phyloP scores from a whole-genome alignment of 306 rosid genomes.

The Medicago lupulina region DNA sequence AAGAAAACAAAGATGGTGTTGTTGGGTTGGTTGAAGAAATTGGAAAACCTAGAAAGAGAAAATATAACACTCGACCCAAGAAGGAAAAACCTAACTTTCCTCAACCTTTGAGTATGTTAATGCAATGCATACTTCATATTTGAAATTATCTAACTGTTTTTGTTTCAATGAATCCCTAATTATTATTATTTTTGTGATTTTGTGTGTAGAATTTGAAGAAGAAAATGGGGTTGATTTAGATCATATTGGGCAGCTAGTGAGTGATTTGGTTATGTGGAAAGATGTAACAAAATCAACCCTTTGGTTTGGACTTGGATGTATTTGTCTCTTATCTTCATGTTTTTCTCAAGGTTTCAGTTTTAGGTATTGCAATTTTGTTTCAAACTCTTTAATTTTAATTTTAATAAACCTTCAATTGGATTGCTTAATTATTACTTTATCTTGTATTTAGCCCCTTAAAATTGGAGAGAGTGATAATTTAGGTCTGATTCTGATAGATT shows the following conservation, averaged over 20 bases:
- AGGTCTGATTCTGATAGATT: not conserved
- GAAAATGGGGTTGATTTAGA: constrained; percentile 62
- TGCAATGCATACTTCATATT: not conserved
- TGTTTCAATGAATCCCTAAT: not conserved
- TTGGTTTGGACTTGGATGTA: constrained; percentile 86
- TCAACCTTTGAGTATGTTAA: constrained; percentile 58
- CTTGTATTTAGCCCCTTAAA: not conserved
- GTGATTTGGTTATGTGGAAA: constrained; percentile 85
- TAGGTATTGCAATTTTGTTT: constrained; percentile 52
- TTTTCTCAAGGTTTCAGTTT: constrained; percentile 65
- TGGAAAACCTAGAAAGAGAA: constrained; percentile 62
- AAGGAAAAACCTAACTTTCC: constrained; percentile 67
- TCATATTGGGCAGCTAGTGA: constrained; percentile 58
- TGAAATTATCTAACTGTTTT: not conserved
- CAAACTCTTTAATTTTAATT: not conserved
- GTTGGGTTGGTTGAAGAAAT: constrained; percentile 55
- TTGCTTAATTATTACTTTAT: not conserved
- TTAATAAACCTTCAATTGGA: not conserved
- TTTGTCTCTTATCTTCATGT: constrained; percentile 71
- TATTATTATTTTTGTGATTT: not conserved
- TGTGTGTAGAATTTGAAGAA: constrained; percentile 52
- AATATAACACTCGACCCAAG: constrained; percentile 54
- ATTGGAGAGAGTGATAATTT: not conserved
- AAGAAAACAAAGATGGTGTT: constrained; percentile 65
- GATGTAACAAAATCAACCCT: constrained; percentile 76